Base-by-base conservation (phyloP, 1,284 basidiomycete genomes). In the Xerocomus amazonicus region DNA sequence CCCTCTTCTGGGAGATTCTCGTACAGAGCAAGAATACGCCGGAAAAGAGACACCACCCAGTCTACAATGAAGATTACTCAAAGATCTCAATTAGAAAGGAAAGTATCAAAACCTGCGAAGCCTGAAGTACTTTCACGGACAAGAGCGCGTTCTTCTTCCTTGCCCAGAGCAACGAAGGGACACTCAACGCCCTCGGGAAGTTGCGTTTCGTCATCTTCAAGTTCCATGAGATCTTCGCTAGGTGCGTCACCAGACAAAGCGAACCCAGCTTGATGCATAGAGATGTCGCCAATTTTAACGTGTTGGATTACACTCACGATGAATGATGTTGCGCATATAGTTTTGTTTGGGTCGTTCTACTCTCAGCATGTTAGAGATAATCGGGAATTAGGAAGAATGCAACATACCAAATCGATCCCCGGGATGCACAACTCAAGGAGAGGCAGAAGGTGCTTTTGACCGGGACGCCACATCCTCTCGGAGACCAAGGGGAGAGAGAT, bases 1-100 rank as follows among this genome's bases (percentile, higher is more conserved):
- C 92, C 91, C 69, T 95, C 94, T 63, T 99, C 95, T 0, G 97
- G 96, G 6, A 99, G 75, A 61, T 96, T 92, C 70, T 95, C 91
- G 61, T 91, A 96, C 5, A 99, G 72, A 0, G 89, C 81, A 43
- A 99, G 76, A 32, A 98, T 85, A 8, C 92, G 81, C 7, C 89
- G 81, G 59, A 98, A 85, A 54, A 97, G 87, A 37, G 90, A 87
- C 0, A 84, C 81, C 4, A 96, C 85, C 96, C 96, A 98, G 59
- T 93, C 90, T 84, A 31, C 29, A 43, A 37, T 10, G 8, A 35
- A 57, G 32, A 62, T 50, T 41, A 35, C 31, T 39, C 42, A 49
- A 17, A 31, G n/a, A 27, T 33, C 9, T 47, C 9, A 42, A 52
- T 27, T 23, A 23, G 19, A 23, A 44, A 31, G 49, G 35, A 38